These are phyloP conservation scores for Aureobasidium musti DNA, from an alignment of 2,329 filamentous ascomycete species.

Conservation along the genomic window DNA sequence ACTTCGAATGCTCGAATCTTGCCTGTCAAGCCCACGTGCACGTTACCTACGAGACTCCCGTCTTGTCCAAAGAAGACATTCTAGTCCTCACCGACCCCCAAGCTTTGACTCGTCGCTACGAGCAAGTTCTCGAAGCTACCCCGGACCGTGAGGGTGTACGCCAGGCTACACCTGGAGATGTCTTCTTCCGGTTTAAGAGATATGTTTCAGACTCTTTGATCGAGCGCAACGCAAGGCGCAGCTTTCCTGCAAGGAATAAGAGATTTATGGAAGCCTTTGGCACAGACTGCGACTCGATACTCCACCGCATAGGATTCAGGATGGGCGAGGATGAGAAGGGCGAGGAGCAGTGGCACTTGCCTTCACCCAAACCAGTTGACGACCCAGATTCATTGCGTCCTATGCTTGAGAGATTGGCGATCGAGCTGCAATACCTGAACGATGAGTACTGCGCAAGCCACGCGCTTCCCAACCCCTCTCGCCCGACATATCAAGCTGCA, in stretches of 20 bases:
- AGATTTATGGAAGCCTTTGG: conserved; percentile 66
- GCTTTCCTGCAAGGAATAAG: conserved; percentile 63
- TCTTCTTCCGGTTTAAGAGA: conserved; percentile 58
- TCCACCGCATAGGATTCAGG: conserved; percentile 61
- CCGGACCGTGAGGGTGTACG: conserved; percentile 57
- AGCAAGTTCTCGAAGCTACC: conserved; percentile 53
- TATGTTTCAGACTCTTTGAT: conserved; percentile 63
- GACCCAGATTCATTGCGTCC: conserved; percentile 37
- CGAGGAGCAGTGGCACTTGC: conserved; percentile 38
- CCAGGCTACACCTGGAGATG: conserved; percentile 56
- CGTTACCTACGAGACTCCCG: conserved; percentile 56
- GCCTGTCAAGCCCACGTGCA: conserved; percentile 57
- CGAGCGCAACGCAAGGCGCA: conserved; percentile 52
- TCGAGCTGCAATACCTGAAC: conserved; percentile 59
- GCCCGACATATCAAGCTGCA: conserved; percentile 39
- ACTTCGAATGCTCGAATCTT: conserved; percentile 61
- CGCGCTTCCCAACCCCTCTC: conserved; percentile 35
- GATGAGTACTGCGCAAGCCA: conserved; percentile 39
- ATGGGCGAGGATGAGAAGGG: conserved; percentile 36
- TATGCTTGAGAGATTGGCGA: conserved; percentile 61
- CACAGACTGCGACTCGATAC: conserved; percentile 59
- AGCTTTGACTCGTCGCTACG: conserved; percentile 56
- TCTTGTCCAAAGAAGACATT: conserved; percentile 53
- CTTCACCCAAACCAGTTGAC: conserved; percentile 33
- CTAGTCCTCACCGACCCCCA: conserved; percentile 57